phyloP scores from a whole-genome alignment of 768 basidiomycete genomes.

The Tricholoma matsutake region DNA sequence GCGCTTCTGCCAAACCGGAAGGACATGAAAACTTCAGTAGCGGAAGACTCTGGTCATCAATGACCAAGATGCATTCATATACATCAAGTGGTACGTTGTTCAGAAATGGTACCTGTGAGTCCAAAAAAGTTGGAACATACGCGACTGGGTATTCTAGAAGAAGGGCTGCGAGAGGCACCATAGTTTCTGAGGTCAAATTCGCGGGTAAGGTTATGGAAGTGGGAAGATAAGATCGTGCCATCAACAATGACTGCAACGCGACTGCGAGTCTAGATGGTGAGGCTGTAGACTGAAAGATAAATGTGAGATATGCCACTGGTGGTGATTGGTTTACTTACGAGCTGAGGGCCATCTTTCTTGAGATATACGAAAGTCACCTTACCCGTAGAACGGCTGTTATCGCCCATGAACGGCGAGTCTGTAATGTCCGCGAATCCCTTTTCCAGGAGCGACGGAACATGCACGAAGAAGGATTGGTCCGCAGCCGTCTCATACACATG shows the following conservation, averaged over 20 bases:
- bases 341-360: constrained; percentile 9
- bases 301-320: not conserved
- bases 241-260: constrained; percentile 9
- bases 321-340: not conserved
- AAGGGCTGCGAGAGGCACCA: constrained; percentile 54
- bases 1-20: constrained; percentile 18
- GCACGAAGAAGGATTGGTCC: constrained; percentile 56
- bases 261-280: constrained; percentile 13
- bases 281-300: constrained; percentile 13
- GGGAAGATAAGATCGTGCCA: not conserved
- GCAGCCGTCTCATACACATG: constrained; percentile 45
- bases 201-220: constrained; percentile 28
- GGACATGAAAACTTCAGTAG: constrained; percentile 63
- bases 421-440: not conserved
- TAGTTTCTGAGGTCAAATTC: constrained; percentile 21
- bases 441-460: constrained; percentile 26
- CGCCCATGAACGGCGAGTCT: not conserved
- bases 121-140: constrained; percentile 34
- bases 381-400: not conserved
- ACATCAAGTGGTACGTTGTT: constrained; percentile 45
- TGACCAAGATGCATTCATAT: constrained; percentile 40
- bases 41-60: constrained; percentile 23
- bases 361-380: constrained; percentile 14
- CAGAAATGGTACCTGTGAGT: constrained; percentile 38
- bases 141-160: constrained; percentile 62